Base-by-base conservation (phyloP, 441 rosid genomes). In the Heliophila coronopifolia region DNA sequence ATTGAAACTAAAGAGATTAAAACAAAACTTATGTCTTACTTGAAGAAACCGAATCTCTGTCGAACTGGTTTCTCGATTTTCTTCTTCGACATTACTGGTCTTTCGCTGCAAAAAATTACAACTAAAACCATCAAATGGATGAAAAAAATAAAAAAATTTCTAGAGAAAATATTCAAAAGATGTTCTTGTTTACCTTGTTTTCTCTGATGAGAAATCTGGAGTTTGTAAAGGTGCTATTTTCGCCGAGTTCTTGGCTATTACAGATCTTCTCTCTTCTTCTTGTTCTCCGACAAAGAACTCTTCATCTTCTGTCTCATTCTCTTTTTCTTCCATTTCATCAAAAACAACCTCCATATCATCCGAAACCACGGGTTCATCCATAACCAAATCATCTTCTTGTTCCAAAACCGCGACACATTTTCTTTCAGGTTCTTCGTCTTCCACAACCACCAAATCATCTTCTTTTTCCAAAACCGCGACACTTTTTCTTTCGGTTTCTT, bases 41-140 rank as follows among this genome's bases (percentile, higher is more conserved):
- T 52, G 17, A 58, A 52, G 56, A 65, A 57, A 45, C 61, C 15
- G 23, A 58, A 65, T 52, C 33, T 58, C 0, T 9, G 31, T n/a
- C 43, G 12, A 31, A 46, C 10, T 31, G 48, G n/a, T 38, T 31
- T 37, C 38, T 54, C 14, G 0, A 6, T 27, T 1, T 45, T 51
- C 65, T 28, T 65, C 39, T 2, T 7, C 3, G 32, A 17, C 32
- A 33, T 43, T 4, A 7, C 3, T 6, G 41, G 35, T 13, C 6
- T 58, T 32, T 45, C 56, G 6, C 70, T 65, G 56, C 60, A 48
- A 54, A n/a, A n/a, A n/a, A 13, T 45, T 6, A 37, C 8, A 0
- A 44, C 0, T 3, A 18, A 51, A 30, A 9, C 22, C 44, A 58
- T 65, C 50, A 58, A 19, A 50, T 24, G 6, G 14, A 24, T 4